These are phyloP conservation scores for Tephrocybe sp. DNA, from an alignment of 768 basidiomycete species.

Conservation along the genomic window DNA sequence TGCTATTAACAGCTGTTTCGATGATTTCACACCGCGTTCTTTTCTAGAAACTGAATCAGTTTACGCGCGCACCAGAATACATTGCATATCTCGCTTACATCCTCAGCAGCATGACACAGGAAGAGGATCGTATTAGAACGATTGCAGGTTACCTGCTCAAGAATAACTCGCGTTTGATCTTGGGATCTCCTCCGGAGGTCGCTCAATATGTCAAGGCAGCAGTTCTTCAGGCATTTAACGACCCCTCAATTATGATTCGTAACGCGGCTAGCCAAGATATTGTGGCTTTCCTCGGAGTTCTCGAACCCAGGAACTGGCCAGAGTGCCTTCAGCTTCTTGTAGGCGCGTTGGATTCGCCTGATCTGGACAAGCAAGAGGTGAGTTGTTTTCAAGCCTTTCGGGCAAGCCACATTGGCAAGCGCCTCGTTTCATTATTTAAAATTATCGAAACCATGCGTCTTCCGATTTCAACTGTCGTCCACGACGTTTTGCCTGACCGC, in stretches of 20 bases:
- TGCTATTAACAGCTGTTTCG: conserved; percentile 18
- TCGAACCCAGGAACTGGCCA: conserved; percentile 94
- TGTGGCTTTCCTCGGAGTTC: conserved; percentile 81
- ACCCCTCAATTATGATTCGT: conserved; percentile 83
- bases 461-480: no score
- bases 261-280: conserved; percentile 94
- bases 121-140: conserved; percentile 91
- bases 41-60: conserved; percentile 79
- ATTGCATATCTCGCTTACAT: conserved; percentile 96
- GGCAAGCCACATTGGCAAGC: neutral
- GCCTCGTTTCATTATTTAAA: neutral
- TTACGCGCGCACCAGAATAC: conserved; percentile 89
- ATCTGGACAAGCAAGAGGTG: conserved; percentile 86
- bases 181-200: conserved; percentile 65
- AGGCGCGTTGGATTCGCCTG: conserved; percentile 71
- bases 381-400: conserved; percentile 21
- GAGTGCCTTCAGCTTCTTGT: conserved; percentile 90
- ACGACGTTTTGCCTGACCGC: conserved; percentile 6
- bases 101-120: conserved; percentile 73
- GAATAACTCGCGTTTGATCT: conserved; percentile 85
- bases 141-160: conserved; percentile 97
- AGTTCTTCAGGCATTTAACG: conserved; percentile 79
- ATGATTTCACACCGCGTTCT: conserved; percentile 17
- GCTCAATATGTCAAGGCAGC: conserved; percentile 72
- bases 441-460: neutral